Evolutionary conservation across 169 alveolate species (phyloP).

Genomic region (Eimeria sp.): DNA sequence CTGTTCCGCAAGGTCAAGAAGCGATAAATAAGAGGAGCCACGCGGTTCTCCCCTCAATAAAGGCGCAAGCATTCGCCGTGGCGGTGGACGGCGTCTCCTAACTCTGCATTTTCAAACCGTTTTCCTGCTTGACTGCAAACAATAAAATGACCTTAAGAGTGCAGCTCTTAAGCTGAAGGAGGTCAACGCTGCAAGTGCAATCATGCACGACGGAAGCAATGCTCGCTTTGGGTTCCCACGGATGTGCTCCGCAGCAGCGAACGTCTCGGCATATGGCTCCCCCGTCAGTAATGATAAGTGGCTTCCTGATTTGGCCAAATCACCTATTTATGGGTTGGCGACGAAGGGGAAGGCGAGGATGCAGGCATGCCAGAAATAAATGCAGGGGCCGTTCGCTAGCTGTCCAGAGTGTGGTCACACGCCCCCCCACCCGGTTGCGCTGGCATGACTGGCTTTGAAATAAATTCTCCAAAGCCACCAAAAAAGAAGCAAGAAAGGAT

Average conservation of each 20-base stretch:
- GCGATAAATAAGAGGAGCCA: not conserved
- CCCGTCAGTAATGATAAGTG: not conserved
- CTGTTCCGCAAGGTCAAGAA: not conserved
- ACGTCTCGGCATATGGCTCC: not conserved
- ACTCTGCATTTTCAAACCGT: not conserved
- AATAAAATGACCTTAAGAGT: not conserved
- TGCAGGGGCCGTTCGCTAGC: not conserved
- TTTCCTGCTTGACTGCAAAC: not conserved
- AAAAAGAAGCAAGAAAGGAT: not conserved
- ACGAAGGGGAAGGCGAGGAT: not conserved
- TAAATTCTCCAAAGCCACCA: constrained; percentile 1
- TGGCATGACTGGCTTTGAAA: not conserved
- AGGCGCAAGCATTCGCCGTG: not conserved
- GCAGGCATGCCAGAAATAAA: not conserved
- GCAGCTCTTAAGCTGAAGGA: not conserved
- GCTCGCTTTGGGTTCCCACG: not conserved
- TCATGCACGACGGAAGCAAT: not conserved
- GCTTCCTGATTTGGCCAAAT: not conserved
- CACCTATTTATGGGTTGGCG: not conserved
- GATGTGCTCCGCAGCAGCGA: not conserved
- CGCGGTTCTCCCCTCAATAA: not conserved
- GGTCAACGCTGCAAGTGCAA: not conserved
- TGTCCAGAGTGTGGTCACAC: not conserved
- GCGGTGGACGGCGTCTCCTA: not conserved
- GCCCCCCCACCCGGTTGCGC: not conserved